phyloP scores from a whole-genome alignment of 345 rosid species.

The Dovyalis caffra region DNA sequence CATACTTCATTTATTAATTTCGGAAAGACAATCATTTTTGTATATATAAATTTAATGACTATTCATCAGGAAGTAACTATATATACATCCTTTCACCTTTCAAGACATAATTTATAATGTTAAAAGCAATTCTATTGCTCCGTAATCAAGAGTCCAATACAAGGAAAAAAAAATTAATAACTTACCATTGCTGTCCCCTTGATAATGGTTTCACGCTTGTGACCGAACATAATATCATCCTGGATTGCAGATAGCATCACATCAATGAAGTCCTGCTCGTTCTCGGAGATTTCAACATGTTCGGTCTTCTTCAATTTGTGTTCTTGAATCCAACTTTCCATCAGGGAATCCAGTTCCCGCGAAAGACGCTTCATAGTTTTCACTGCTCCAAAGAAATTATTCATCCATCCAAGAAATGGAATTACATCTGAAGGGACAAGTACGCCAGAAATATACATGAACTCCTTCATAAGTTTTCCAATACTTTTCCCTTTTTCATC shows the following conservation, averaged over 20 bases:
- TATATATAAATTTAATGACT: too few relatives aligned
- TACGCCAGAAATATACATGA: slow-evolving; percentile 21
- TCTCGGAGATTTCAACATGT: too few relatives aligned
- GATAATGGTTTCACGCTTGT: slow-evolving; percentile 16
- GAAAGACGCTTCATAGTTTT: slow-evolving; percentile 19
- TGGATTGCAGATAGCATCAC: slow-evolving; percentile 19
- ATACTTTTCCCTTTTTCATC: slow-evolving; percentile 25
- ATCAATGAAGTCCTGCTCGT: too few relatives aligned
- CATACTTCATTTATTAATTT: too few relatives aligned
- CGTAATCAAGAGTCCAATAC: neutral
- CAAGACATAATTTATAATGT: neutral
- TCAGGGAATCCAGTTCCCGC: slow-evolving; percentile 25
- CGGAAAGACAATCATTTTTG: too few relatives aligned
- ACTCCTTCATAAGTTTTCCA: slow-evolving; percentile 29
- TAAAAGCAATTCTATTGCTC: neutral
- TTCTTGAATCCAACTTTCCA: slow-evolving; percentile 34
- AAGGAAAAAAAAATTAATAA: neutral
- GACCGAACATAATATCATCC: slow-evolving; percentile 19
- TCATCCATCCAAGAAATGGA: slow-evolving; percentile 32
- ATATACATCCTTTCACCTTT: too few relatives aligned
- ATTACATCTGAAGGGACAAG: slow-evolving; percentile 31
- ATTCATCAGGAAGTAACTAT: too few relatives aligned
- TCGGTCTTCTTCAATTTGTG: slow-evolving; percentile 17
- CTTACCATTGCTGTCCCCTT: slow-evolving; percentile 25
- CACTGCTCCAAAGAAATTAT: slow-evolving; percentile 13